Conservation (phyloP, 345 rosid species). For the Aegle marmelos region DNA sequence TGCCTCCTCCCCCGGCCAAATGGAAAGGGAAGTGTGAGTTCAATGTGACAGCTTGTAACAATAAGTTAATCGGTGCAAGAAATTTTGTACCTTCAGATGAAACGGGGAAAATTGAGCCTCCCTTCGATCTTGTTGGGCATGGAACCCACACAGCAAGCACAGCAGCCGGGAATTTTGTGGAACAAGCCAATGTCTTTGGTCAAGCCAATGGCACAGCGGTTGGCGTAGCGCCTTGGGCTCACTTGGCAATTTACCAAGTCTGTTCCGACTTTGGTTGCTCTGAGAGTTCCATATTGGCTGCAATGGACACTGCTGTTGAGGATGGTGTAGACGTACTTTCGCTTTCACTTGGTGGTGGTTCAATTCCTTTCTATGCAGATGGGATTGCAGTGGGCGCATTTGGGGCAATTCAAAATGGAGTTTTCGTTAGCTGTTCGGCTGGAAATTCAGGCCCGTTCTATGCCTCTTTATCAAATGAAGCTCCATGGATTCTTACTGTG, state of each 20-base stretch:
- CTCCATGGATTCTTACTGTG: constrained; percentile 61
- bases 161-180: constrained; percentile 44
- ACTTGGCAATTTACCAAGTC: constrained; percentile 51
- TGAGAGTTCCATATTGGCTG: constrained; percentile 44
- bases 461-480: constrained; percentile 41
- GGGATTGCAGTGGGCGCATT: constrained; percentile 41
- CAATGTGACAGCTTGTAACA: constrained; percentile 35
- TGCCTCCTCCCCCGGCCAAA: constrained; percentile 40
- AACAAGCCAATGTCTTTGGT: constrained; percentile 33
- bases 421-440: constrained; percentile 56
- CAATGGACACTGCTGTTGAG: constrained; percentile 44
- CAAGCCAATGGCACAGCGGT: constrained; percentile 51
- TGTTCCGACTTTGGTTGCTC: constrained; percentile 29
- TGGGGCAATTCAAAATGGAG: constrained; percentile 40
- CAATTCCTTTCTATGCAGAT: constrained; percentile 36
- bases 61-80: constrained; percentile 61
- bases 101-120: constrained; percentile 18
- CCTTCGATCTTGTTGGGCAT: constrained; percentile 47
- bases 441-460: constrained; percentile 42
- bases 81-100: constrained; percentile 14
- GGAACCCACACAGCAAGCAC: constrained; percentile 61
- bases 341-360: constrained; percentile 42
- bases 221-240: constrained; percentile 52
- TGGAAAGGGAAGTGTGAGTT: constrained; percentile 63
- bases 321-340: constrained; percentile 62